A percentile compares a stretch with the other conserved stretches of the same genome.
phyloP scores from a whole-genome alignment of 352 stramenopile species.

The Nothophytophthora sp. region DNA sequence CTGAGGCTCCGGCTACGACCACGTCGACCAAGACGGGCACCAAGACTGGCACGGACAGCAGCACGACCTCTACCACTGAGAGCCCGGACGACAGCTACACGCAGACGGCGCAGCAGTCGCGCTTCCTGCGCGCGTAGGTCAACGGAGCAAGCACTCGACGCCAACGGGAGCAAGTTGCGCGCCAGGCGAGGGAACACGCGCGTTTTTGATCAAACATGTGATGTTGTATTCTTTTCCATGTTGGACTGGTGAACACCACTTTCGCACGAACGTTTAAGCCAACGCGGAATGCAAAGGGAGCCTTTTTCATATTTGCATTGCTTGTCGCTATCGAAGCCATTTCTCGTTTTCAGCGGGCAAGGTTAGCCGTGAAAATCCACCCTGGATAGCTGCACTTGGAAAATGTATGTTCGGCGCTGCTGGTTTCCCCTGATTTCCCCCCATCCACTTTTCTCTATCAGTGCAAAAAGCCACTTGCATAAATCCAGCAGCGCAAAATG shows the following conservation, averaged over 20 bases:
- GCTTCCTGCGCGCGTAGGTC: conserved; percentile 26
- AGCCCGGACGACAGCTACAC: conserved; percentile 25
- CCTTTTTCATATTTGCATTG: no score
- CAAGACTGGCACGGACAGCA: conserved; percentile 18
- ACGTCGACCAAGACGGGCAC: conserved; percentile 12
- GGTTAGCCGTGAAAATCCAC: no score
- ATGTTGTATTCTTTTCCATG: conserved; percentile 35
- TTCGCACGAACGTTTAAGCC: no score
- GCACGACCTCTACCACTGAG: conserved; percentile 8
- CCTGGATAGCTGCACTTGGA: no score
- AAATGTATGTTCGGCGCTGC: no score
- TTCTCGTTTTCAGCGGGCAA: no score
- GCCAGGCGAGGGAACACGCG: no score
- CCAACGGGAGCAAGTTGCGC: conserved; percentile 31
- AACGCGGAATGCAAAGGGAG: no score
- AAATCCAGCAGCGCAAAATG: conserved; percentile 5
- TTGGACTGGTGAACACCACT: conserved; percentile 7
- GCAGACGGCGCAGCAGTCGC: conserved; percentile 20
- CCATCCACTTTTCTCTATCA: neutral
- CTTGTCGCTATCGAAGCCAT: no score
- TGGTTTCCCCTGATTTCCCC: no score
- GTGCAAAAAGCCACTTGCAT: neutral
- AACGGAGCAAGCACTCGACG: conserved; percentile 18
- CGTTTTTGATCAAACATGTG: no score
- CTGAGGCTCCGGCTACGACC: conserved; percentile 7